Base-by-base conservation (phyloP, 1,139 yeast species). In the Blastobotrys niveus region DNA sequence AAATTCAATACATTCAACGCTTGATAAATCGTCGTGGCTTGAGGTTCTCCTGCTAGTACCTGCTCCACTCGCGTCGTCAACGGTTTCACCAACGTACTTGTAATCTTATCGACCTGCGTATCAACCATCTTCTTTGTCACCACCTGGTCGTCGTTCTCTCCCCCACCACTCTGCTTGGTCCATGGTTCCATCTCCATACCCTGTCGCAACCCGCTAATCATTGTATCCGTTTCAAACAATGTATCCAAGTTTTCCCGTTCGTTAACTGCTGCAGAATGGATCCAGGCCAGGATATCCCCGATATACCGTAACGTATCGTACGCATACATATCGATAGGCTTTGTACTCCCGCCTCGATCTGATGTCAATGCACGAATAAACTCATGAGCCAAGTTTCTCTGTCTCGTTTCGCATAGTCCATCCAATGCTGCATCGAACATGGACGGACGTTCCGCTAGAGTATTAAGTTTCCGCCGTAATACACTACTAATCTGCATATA, bases 261-360 rank as follows among this genome's bases (percentile, higher is more conserved):
- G 62, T 86, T 85, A 4, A 88, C 95, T 29, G 89, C 80, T n/a
- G 87, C 74, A 0, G 93, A 77, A 59, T 93, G 97, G 12, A 89
- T 74, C 67, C 86, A 85, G 0, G 98, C 98, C 38, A 91, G 67
- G 26, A 91, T 73, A 61, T 88, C 97, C 22, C 97, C 95, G 17
- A 86, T 73, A 54, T 80, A 88, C 47, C 95, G 71, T 17, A 79
- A 69, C 1, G 96, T 86, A 62, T 91, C 96, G 60, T 82, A 85
- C 0, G 89, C 82, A 9, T 82, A 75, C 40, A 82, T 66, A 38
- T 77, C 74, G 19, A 86, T 69, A 1, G 89, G 84, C 49, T 79
- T 65, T 12, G 60, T 52, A 12, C 56, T 48, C 48, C 78, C 65
- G n/a, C 60, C 51, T 10, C 55, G 47, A 47, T 51, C 45, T 20